Conservation (phyloP, 345 rosid species). For the Acer yangbiense region DNA sequence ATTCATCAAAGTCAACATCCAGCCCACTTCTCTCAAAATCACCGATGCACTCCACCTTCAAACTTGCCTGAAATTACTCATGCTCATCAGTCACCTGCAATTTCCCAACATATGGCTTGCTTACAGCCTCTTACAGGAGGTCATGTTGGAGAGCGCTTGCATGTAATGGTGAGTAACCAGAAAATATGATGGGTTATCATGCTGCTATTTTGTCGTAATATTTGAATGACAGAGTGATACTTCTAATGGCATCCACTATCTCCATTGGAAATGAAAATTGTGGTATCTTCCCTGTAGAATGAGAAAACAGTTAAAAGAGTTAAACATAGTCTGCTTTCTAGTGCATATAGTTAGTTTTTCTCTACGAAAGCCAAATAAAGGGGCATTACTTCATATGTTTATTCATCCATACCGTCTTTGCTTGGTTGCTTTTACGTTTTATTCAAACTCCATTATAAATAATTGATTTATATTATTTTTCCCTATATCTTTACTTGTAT, state of each 20-base stretch:
- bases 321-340: neutral
- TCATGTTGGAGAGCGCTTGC: slow-evolving; percentile 66
- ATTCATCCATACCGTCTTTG: neutral
- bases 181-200: neutral
- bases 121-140: slow-evolving; percentile 72
- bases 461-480: neutral
- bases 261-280: neutral
- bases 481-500: neutral
- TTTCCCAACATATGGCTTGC: slow-evolving; percentile 85
- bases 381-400: neutral
- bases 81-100: slow-evolving; percentile 64
- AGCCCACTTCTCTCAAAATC: slow-evolving; percentile 66
- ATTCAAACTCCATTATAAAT: neutral
- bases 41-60: slow-evolving; percentile 59
- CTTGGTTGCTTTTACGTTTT: neutral
- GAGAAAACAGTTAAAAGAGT: neutral
- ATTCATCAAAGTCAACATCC: slow-evolving; percentile 61
- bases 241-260: neutral
- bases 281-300: neutral
- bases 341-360: neutral
- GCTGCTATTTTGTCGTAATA: neutral
- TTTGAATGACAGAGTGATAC: neutral
- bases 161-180: slow-evolving; percentile 55
- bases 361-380: neutral
- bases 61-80: slow-evolving; percentile 67